phyloP scores from a whole-genome alignment of 164 flowering plant genomes.

The Vitis rotundifolia region DNA sequence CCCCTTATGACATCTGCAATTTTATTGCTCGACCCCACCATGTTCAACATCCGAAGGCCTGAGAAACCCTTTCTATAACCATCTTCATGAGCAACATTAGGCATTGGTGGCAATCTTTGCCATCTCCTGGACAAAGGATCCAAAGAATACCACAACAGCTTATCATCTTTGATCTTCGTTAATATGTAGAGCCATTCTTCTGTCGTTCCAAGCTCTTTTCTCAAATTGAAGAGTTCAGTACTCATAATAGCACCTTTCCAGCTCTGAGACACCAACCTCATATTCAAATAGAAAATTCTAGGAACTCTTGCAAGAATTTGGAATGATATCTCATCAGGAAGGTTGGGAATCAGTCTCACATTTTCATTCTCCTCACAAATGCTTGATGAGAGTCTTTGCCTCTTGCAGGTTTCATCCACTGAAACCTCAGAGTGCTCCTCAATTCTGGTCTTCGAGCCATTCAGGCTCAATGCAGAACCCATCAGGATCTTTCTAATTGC shows the following conservation, averaged over 20 bases:
- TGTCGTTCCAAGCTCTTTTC: slow-evolving; percentile 67
- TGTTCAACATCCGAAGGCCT: slow-evolving; percentile 47
- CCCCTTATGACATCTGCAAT: slow-evolving; percentile 62
- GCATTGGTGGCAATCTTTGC: slow-evolving; percentile 85
- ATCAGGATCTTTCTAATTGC: slow-evolving; percentile 22
- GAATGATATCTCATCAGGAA: slow-evolving; percentile 85
- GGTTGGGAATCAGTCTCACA: slow-evolving; percentile 69
- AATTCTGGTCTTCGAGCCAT: slow-evolving; percentile 28
- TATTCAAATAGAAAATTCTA: slow-evolving; percentile 45
- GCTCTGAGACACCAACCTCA: slow-evolving; percentile 61
- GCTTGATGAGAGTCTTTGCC: slow-evolving; percentile 53
- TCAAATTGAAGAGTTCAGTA: slow-evolving; percentile 52
- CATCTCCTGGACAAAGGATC: slow-evolving; percentile 66
- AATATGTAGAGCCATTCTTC: slow-evolving; percentile 85
- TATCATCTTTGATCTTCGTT: slow-evolving; percentile 57
- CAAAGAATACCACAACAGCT: slow-evolving; percentile 67
- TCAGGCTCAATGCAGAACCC: slow-evolving; percentile 73
- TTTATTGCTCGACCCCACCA: slow-evolving; percentile 45
- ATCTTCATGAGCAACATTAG: slow-evolving; percentile 44
- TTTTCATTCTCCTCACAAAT: slow-evolving; percentile 39
- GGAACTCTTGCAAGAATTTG: slow-evolving; percentile 86
- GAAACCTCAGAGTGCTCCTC: slow-evolving; percentile 28
- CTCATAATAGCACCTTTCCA: slow-evolving; percentile 65
- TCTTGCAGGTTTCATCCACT: slow-evolving; percentile 53
- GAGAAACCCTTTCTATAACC: slow-evolving; percentile 38